Evolutionary conservation across 2,329 filamentous ascomycete genomes (phyloP), one percentile per base, ranked within the genome.

Genomic region (Xylogone sp.): DNA sequence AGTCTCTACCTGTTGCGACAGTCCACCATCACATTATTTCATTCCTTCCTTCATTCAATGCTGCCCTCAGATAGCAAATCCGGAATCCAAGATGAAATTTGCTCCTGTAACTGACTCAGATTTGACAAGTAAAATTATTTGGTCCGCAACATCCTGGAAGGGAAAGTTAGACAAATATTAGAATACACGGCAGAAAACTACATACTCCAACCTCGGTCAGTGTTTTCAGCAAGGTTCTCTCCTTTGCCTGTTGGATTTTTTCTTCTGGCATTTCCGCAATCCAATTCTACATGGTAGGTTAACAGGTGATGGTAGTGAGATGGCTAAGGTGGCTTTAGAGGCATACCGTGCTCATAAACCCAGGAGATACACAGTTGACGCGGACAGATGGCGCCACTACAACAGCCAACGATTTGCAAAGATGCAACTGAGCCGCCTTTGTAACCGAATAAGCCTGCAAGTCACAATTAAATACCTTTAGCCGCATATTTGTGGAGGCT

Each of bases 361-460:
- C 79, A 0, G 80, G 79, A 7, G 72, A 75, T 0, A 83, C 76
- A 43, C 67, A 72, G 54, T 83, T 84, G 7, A 82, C 78, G 21
- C 79, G 64, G 21, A 83, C 76, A 46, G 72, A 73, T 0, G 79
- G 78, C 1, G 72, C 74, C 19, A 73, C 75, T 50, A 78, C 75
- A 2, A 71, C 61, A 0, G 79, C 79, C 43, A 82, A 66, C 9
- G 69, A 73, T 55, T 77, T 80, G 21, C 71, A 69, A 5, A 83
- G 69, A 59, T 83, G 79, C 22, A 82, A 66, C 50, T 84, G 79
- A 13, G 88, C 88, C 0, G 88, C 79, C 64, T 92, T 93, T 43
- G 86, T 87, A 21, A 90, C 84, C 1, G 82, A 74, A 62, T 93
- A 92, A 2, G 88, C 8, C 34, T 39, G n/a, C n/a, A n/a, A n/a